Conservation (phyloP, 2,329 filamentous ascomycete species). For the Leptographium flavum region DNA sequence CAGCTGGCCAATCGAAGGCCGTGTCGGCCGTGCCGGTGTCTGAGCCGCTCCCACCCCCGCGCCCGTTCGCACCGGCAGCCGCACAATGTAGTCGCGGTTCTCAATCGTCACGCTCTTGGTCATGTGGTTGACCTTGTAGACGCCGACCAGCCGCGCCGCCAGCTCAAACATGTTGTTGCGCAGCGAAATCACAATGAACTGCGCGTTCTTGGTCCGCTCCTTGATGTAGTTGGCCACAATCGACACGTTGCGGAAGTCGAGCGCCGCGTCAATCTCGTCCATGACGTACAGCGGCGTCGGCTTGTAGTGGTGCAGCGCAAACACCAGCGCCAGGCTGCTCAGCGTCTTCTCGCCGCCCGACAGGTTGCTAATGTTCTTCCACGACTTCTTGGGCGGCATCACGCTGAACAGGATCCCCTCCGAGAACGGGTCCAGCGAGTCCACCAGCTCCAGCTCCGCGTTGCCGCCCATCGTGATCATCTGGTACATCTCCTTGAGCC, state of each 20-base stretch:
- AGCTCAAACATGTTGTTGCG: constrained; percentile 99
- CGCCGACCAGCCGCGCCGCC: constrained; percentile 83
- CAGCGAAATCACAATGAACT: constrained; percentile 96
- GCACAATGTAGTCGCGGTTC: constrained; percentile 60
- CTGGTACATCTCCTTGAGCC: constrained; percentile 99
- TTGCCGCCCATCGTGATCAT: constrained; percentile 99
- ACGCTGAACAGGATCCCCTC: constrained; percentile 96
- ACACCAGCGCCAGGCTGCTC: constrained; percentile 86
- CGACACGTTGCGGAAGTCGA: constrained; percentile 96
- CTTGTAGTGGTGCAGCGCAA: constrained; percentile 95
- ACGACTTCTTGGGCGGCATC: constrained; percentile 99
- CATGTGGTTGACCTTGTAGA: constrained; percentile 99
- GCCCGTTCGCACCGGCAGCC: constrained; percentile 10
- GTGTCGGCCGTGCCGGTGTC: constrained; percentile 7
- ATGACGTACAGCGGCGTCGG: constrained; percentile 97
- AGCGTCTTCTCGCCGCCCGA: constrained; percentile 96
- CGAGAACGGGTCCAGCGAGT: constrained; percentile 89
- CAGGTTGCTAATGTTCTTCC: constrained; percentile 97
- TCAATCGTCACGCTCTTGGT: constrained; percentile 85
- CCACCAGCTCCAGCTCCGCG: constrained; percentile 90
- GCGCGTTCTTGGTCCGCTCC: constrained; percentile 95
- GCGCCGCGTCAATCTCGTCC: constrained; percentile 96
- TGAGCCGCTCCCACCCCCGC: neutral
- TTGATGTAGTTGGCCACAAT: constrained; percentile 99
- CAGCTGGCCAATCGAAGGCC: constrained; percentile 6